These are phyloP conservation scores for Amanita muscaria DNA, from an alignment of 768 basidiomycete species.

Conservation along the genomic window DNA sequence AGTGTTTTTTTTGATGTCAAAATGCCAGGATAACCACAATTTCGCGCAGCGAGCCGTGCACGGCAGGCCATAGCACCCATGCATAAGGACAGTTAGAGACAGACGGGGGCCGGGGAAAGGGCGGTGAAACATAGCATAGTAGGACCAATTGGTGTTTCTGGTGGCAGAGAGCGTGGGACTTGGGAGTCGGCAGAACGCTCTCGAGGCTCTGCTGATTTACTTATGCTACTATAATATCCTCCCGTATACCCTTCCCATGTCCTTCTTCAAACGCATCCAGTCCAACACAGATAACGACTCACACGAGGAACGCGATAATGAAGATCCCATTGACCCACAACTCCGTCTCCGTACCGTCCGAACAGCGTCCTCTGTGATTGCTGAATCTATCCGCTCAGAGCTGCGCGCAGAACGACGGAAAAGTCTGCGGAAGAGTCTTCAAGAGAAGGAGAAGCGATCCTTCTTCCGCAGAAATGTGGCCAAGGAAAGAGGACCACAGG, in stretches of 20 bases:
- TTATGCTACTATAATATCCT: neutral
- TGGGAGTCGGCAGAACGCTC: too few relatives aligned
- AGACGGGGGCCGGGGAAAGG: too few relatives aligned
- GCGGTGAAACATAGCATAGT: too few relatives aligned
- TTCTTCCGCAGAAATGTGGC: slow-evolving; percentile 43
- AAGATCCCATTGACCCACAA: slow-evolving; percentile 72
- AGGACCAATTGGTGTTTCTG: too few relatives aligned
- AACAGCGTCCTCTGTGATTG: slow-evolving; percentile 85
- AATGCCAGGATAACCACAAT: too few relatives aligned
- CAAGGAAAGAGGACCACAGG: slow-evolving; percentile 38
- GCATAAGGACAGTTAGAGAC: too few relatives aligned
- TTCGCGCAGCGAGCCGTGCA: too few relatives aligned
- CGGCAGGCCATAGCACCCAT: too few relatives aligned
- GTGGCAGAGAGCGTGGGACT: too few relatives aligned
- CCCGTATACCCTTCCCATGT: slow-evolving; percentile 9
- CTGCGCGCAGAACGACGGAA: slow-evolving; percentile 54
- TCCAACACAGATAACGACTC: slow-evolving; percentile 11
- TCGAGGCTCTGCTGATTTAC: neutral
- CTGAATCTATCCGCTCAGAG: slow-evolving; percentile 79
- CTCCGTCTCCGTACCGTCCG: slow-evolving; percentile 85
- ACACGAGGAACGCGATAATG: slow-evolving; percentile 45
- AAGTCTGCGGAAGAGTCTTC: slow-evolving; percentile 30
- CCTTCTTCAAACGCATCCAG: slow-evolving; percentile 37
- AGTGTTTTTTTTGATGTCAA: too few relatives aligned
- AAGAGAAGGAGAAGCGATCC: slow-evolving; percentile 47